Evolutionary conservation across 179 eudicot genomes (phyloP).

Genomic region (Gypsophila paniculata): DNA sequence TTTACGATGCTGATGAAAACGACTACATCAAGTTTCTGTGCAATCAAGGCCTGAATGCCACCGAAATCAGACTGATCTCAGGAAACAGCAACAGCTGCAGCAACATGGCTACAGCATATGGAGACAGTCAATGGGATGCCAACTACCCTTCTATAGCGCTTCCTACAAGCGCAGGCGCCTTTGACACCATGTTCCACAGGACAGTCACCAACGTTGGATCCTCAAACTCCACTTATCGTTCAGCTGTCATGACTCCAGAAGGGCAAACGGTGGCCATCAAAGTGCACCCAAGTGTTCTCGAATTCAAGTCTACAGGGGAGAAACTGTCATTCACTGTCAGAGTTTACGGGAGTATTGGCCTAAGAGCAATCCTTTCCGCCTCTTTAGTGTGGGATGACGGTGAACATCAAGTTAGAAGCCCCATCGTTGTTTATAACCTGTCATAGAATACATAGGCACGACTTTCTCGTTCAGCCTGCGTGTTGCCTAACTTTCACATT

Average conservation of each 20-base stretch:
- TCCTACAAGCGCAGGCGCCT: not conserved
- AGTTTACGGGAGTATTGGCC: conserved; percentile 16
- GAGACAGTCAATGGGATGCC: conserved; percentile 21
- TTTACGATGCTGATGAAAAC: conserved; percentile 23
- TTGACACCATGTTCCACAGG: conserved; percentile 22
- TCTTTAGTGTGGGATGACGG: conserved; percentile 24
- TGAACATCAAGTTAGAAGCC: conserved; percentile 21
- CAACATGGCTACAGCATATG: not conserved
- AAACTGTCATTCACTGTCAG: not conserved
- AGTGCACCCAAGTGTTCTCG: conserved; percentile 25
- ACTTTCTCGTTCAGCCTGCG: no score
- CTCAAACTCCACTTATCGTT: conserved; percentile 27
- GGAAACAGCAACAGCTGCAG: conserved; percentile 1
- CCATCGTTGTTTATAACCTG: conserved; percentile 10
- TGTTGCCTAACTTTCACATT: no score
- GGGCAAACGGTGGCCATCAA: conserved; percentile 14
- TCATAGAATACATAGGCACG: not conserved
- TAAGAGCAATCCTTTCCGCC: not conserved
- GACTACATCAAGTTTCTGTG: conserved; percentile 35
- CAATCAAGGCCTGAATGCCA: conserved; percentile 8
- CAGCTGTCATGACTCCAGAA: conserved; percentile 6
- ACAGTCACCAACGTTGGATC: conserved; percentile 40
- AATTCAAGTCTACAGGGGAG: conserved; percentile 18
- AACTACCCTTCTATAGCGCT: conserved; percentile 35
- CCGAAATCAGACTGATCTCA: conserved; percentile 16